Evolutionary conservation across 148 eudicot genomes (phyloP), one percentile per base, ranked within the genome.

Genomic region (Fallopia convolvulus): DNA sequence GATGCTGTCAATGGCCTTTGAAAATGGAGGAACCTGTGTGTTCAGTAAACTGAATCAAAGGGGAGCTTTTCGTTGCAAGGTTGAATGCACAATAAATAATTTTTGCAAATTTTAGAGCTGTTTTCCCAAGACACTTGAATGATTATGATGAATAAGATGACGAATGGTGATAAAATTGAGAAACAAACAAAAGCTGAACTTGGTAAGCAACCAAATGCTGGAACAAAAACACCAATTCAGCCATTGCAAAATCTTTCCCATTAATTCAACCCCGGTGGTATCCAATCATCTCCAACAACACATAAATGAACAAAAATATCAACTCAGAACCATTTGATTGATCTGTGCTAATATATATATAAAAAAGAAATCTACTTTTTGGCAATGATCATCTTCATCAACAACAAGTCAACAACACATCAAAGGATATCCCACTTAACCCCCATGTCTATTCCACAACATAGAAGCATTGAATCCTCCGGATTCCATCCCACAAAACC

Each of bases 401-500:
- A 30, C 39, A 63, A 30, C 72, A 68, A 26, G 30, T 26, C 30
- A 26, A 36, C 46, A 15, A 15, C 20, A 39, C 72, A 68, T 61
- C 2, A 14, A 7, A 23, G 33, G 32, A 0, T 13, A 4, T 11
- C 0, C 1, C 18, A 41, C 33, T 73, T 11, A 73, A 10, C 75
- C 52, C 14, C 53, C 55, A 4, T 11, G 75, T 48, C 75, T 44
- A 36, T 46, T 73, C 75, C 75, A 73, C 14, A 73, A 46, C 50
- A 73, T 12, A 42, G 75, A 21, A 46, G 75, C 14, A 46, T 14
- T 26, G 55, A 42, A 73, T 48, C 75, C 75, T 8, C 32, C 75
- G 0, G 75, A 73, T 2, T 73, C 75, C 75, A 73, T 20, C 53
- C 53, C 53, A 10, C 52, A 73, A 73, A 41, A 73, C 55, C 53